Evolutionary conservation across 768 basidiomycete genomes (phyloP), one percentile per base, ranked within the genome.

Genomic region (Termitomyces sp.): DNA sequence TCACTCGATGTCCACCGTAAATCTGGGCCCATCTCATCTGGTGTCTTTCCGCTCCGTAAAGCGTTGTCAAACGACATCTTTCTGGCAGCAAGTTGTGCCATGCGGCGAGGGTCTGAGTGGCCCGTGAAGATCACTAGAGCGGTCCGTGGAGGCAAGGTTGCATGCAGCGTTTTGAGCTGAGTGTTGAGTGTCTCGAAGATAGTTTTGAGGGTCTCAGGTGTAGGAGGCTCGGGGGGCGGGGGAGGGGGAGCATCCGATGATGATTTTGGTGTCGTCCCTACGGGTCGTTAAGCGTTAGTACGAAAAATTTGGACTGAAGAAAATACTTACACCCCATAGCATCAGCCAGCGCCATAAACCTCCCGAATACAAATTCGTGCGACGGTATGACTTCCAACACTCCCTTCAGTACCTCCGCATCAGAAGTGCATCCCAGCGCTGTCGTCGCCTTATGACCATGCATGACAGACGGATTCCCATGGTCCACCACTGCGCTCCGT

Each of bases 91-190:
- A 98, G 74, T 27, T 78, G 70, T 3, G 88, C 77, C 92, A 96
- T 94, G 7, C 71, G 75, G 0, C 92, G 83, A 0, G 95, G 95
- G 69, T 97, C 92, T 0, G 87, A 86, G 67, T 98, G 93, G 1
- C 95, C 95, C 0, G 89, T 91, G 67, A 97, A 86, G 41, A 98
- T 77, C 55, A 98, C 73, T 22, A 98, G 70, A 0, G 93, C 94
- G 0, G 95, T 93, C 22, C 87, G 84, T 2, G 87, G 69, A 0
- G 95, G 94, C 0, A 98, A 81, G 0, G 85, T 70, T 0, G 79
- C 74, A 66, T 95, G 86, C 0, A 98, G 73, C 2, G 73, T 66
- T 39, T 72, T 70, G 4, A 98, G 80, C 7, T 85, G 86, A 0
- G 67, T 66, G 71, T 95, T 82, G 39, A 97, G 78, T 0, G 75